phyloP scores from a whole-genome alignment of 306 rosid genomes.

The Hippophae tibetana region DNA sequence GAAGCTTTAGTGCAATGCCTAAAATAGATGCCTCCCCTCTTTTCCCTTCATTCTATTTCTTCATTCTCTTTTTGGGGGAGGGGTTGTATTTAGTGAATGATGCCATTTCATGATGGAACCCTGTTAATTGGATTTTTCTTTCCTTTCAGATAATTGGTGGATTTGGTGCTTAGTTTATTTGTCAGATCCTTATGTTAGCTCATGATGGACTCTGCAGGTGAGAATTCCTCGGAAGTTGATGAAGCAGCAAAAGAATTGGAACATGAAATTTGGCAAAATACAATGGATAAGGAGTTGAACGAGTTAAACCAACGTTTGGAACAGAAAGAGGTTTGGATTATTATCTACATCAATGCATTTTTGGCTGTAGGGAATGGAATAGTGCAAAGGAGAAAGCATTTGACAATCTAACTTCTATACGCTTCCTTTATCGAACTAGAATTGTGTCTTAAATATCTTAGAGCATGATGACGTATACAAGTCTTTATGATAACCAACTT shows the following conservation, averaged over 20 bases:
- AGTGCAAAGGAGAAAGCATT: slow-evolving; percentile 4
- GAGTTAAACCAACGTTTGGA: slow-evolving; percentile 67
- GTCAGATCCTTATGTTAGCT: slow-evolving; percentile 2
- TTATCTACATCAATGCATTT: background rate
- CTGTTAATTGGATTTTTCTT: no score
- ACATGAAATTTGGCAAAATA: slow-evolving; percentile 54
- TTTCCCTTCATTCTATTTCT: no score
- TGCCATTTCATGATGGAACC: no score
- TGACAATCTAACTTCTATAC: background rate
- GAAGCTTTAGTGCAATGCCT: slow-evolving; percentile 2
- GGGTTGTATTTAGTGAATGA: no score
- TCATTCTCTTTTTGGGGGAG: no score
- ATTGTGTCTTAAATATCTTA: background rate
- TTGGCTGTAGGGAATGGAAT: background rate
- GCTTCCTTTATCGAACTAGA: background rate
- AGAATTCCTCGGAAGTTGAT: slow-evolving; percentile 42
- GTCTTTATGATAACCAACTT: background rate
- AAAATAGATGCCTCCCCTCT: no score
- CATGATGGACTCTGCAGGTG: slow-evolving; percentile 32
- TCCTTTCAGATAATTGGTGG: background rate
- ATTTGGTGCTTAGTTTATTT: background rate
- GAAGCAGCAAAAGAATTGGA: slow-evolving; percentile 57
- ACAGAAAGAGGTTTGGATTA: slow-evolving; percentile 65
- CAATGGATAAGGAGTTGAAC: slow-evolving; percentile 63
- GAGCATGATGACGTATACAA: background rate